These are phyloP conservation scores for Euphorbia peplus DNA, from an alignment of 345 rosid species.

Conservation along the genomic window DNA sequence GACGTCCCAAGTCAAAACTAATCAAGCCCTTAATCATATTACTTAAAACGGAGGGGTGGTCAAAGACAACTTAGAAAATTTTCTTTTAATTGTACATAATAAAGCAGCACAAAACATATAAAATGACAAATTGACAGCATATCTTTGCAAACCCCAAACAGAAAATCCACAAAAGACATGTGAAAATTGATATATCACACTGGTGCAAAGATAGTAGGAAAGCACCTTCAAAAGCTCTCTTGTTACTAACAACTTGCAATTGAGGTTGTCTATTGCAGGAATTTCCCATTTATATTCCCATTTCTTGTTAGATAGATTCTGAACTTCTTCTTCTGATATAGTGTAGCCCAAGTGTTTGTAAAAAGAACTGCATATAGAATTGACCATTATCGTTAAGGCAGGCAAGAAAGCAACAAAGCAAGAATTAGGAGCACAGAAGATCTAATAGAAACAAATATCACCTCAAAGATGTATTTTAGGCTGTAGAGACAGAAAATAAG, in stretches of 20 bases:
- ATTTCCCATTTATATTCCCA: constrained; percentile 74
- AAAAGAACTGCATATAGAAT: constrained; percentile 55
- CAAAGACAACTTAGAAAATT: neutral
- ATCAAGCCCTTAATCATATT: neutral
- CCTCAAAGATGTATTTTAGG: neutral
- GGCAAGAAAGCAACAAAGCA: neutral
- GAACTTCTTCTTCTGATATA: constrained; percentile 56
- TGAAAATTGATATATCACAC: neutral
- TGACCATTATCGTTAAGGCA: neutral
- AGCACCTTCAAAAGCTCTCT: constrained; percentile 59
- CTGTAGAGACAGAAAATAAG: too few relatives aligned
- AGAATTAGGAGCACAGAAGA: neutral
- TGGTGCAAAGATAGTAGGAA: neutral
- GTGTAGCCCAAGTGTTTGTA: constrained; percentile 53
- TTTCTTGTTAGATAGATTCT: constrained; percentile 44
- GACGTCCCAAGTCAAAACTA: neutral
- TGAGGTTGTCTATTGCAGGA: constrained; percentile 57
- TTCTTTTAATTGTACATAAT: neutral
- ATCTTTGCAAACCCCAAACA: neutral
- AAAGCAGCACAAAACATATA: neutral
- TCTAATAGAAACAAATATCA: neutral
- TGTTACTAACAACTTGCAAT: constrained; percentile 77
- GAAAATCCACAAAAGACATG: constrained; percentile 1
- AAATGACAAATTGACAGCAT: neutral
- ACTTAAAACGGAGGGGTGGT: neutral